A percentile compares a stretch with the other conserved stretches of the same genome.
Conservation (phyloP, 805 yeast species). For the Wickerhamiella occidentalis region DNA sequence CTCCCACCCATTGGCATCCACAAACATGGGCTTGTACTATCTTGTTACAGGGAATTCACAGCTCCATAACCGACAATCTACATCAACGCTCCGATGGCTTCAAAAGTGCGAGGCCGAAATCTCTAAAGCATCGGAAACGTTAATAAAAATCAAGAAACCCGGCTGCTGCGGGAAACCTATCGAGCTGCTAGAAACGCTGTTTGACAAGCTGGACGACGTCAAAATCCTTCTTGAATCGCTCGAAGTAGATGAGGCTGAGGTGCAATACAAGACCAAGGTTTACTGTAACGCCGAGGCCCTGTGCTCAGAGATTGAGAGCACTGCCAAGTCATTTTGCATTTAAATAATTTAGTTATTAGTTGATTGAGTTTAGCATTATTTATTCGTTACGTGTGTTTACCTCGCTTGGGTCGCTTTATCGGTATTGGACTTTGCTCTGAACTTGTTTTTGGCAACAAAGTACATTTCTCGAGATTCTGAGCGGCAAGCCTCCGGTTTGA, state of each 20-base stretch:
- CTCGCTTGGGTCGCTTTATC: too few species aligned
- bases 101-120: background rate
- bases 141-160: background rate
- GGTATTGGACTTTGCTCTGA: too few species aligned
- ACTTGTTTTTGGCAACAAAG: conserved; percentile 51
- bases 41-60: background rate
- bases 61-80: background rate
- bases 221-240: background rate
- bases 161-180: background rate
- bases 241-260: background rate
- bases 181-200: background rate
- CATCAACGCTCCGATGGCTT: background rate
- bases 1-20: background rate
- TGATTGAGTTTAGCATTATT: background rate
- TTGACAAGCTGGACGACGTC: background rate
- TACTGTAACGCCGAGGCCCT: background rate
- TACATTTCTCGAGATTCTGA: conserved; percentile 72
- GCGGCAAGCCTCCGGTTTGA: conserved; percentile 75
- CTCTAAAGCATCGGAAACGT: background rate
- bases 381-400: background rate
- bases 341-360: background rate
- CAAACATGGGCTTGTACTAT: background rate
- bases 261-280: background rate
- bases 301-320: background rate
- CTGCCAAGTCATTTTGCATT: background rate